Percentiles rank a stretch among this genome's conserved stretches.
Evolutionary conservation across 176 grass and related monocot species (phyloP).

Genomic region (Aegilops umbellulata): DNA sequence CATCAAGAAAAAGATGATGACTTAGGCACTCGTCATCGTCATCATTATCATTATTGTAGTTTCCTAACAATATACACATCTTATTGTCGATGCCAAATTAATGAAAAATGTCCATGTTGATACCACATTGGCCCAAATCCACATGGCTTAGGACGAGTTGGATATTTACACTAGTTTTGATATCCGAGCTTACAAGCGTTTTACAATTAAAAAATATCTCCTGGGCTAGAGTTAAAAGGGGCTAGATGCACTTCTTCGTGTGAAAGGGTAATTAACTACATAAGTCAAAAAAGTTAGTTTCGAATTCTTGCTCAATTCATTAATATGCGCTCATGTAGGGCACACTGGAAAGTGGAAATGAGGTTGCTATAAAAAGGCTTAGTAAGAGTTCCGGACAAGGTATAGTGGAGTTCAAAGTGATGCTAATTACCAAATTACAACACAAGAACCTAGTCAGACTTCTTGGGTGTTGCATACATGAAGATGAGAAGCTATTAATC

Average conservation of each 20-base stretch:
- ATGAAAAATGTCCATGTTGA: background rate
- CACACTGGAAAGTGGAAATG: background rate
- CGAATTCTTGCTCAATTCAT: background rate
- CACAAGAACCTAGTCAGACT: background rate
- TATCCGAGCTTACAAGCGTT: background rate
- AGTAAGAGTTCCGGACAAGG: background rate
- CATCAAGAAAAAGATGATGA: too few species aligned
- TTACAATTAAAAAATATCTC: background rate
- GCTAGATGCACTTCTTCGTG: background rate
- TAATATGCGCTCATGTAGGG: background rate
- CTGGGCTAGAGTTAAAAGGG: background rate
- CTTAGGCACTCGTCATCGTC: too few species aligned
- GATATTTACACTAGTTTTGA: background rate
- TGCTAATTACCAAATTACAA: background rate
- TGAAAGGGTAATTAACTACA: too few species aligned
- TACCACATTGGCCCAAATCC: background rate
- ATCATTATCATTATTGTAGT: too few species aligned
- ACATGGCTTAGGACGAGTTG: background rate
- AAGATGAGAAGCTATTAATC: background rate
- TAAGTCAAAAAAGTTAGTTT: too few species aligned
- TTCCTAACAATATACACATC: too few species aligned
- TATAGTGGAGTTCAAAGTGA: background rate
- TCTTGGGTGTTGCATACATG: background rate
- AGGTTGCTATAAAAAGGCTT: background rate
- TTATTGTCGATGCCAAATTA: too few species aligned